Evolutionary conservation across 2,329 filamentous ascomycete genomes (phyloP).

Genomic region (Beauveria brongniartii): DNA sequence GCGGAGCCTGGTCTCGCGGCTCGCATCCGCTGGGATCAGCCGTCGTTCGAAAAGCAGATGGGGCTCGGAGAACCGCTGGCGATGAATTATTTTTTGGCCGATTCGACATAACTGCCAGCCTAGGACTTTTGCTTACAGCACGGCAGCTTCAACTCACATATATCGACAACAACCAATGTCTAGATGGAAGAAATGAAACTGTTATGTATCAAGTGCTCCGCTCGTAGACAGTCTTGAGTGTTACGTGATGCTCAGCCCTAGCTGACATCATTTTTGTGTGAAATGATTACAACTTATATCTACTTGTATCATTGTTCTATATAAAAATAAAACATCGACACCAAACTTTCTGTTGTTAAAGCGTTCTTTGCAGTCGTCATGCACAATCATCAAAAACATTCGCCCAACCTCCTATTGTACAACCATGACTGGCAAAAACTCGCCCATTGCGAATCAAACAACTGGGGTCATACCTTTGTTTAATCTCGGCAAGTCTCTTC

Average conservation of each 20-base stretch:
- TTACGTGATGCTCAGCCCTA: too few species aligned
- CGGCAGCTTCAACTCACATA: too few species aligned
- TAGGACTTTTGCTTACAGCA: too few species aligned
- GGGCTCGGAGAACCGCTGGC: not conserved
- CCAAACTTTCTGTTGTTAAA: not conserved
- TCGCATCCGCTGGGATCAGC: constrained; percentile 5
- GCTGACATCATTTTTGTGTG: not conserved
- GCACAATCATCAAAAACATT: not conserved
- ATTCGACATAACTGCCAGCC: not conserved
- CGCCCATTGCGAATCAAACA: constrained; percentile 7
- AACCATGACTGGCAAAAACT: constrained; percentile 1
- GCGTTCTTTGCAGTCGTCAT: not conserved
- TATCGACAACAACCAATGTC: too few species aligned
- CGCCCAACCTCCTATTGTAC: constrained; percentile 4
- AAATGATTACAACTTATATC: not conserved
- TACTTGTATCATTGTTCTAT: not conserved
- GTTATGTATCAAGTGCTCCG: too few species aligned
- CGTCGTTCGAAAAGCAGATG: not conserved
- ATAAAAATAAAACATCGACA: not conserved
- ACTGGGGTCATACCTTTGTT: constrained; percentile 4
- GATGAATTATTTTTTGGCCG: constrained; percentile 2
- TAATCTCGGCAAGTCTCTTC: not conserved
- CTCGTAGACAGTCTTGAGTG: too few species aligned
- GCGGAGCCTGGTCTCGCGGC: not conserved
- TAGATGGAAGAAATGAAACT: too few species aligned